phyloP scores from a whole-genome alignment of 192 early-diverging fungal species.

The Lobosporangium transversale region DNA sequence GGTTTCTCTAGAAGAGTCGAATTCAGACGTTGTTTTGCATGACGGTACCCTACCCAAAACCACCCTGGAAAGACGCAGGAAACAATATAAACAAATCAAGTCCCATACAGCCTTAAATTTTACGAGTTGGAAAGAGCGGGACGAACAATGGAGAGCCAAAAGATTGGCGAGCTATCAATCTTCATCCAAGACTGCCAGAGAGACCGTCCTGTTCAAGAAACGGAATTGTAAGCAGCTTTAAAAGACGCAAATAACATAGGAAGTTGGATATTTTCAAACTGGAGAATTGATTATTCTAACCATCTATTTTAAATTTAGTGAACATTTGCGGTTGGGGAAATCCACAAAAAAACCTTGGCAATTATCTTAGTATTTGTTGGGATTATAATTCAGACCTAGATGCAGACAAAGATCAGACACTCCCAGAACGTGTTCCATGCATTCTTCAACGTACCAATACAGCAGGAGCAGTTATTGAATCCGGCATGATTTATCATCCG shows the following conservation, averaged over 20 bases:
- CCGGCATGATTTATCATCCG: constrained; percentile 35
- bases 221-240: constrained; percentile 24
- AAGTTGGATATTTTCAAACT: no score
- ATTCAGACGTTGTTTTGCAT: neutral
- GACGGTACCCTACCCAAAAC: neutral
- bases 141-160: constrained; percentile 43
- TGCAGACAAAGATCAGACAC: constrained; percentile 36
- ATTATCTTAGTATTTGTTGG: constrained; percentile 51
- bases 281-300: no score
- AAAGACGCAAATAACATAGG: no score
- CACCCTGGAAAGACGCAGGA: constrained; percentile 31
- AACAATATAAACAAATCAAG: constrained; percentile 37
- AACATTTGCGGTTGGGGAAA: constrained; percentile 52
- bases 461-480: constrained; percentile 22
- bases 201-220: constrained; percentile 32
- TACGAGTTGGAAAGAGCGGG: constrained; percentile 43
- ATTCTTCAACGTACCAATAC: constrained; percentile 20
- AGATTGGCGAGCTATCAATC: constrained; percentile 40
- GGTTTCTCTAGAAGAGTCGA: neutral
- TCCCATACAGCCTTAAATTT: constrained; percentile 29
- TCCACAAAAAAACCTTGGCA: constrained; percentile 44
- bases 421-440: constrained; percentile 8
- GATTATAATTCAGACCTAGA: constrained; percentile 42
- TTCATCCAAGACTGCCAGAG: constrained; percentile 28
- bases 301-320: no score